These are phyloP conservation scores for Malassezia yamatoensis DNA, from an alignment of 1,284 basidiomycete species.

Conservation along the genomic window DNA sequence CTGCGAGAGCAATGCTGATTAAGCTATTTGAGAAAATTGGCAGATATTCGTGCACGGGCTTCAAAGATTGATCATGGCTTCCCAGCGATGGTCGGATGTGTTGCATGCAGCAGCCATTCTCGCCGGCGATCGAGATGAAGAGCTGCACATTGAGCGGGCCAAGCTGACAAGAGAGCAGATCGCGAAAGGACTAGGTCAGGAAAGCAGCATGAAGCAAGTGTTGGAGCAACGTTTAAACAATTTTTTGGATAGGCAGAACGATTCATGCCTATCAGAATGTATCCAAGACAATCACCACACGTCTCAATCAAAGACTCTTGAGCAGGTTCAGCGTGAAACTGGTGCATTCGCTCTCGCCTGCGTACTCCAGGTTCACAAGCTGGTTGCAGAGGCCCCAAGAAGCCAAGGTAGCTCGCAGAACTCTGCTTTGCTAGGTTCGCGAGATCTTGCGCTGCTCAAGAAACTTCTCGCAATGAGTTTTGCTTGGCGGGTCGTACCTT, in stretches of 20 bases:
- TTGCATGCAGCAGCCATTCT: constrained; percentile 9
- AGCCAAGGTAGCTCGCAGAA: background rate
- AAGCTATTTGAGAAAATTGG: background rate
- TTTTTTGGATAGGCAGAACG: background rate
- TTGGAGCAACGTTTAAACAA: constrained; percentile 5
- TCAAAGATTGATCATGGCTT: no score
- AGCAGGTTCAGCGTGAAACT: constrained; percentile 3
- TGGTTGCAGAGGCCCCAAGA: background rate
- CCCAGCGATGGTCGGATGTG: no score
- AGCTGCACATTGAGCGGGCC: background rate
- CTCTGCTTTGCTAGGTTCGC: constrained; percentile 6
- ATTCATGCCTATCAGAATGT: no score
- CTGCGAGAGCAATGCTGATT: background rate
- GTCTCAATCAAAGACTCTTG: no score
- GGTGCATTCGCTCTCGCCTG: background rate
- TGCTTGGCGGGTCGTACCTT: constrained; percentile 9
- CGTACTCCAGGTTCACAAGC: background rate
- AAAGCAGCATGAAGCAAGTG: background rate
- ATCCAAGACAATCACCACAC: no score
- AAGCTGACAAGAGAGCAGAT: background rate
- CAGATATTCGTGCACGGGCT: background rate
- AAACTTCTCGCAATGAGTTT: constrained; percentile 5
- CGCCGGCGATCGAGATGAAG: constrained; percentile 12
- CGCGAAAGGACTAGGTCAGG: background rate
- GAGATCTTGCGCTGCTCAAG: constrained; percentile 7